Evolutionary conservation across 208 protist genomes (phyloP), one percentile per base, ranked within the genome.

Genomic region (Herpetomonas tarakana): DNA sequence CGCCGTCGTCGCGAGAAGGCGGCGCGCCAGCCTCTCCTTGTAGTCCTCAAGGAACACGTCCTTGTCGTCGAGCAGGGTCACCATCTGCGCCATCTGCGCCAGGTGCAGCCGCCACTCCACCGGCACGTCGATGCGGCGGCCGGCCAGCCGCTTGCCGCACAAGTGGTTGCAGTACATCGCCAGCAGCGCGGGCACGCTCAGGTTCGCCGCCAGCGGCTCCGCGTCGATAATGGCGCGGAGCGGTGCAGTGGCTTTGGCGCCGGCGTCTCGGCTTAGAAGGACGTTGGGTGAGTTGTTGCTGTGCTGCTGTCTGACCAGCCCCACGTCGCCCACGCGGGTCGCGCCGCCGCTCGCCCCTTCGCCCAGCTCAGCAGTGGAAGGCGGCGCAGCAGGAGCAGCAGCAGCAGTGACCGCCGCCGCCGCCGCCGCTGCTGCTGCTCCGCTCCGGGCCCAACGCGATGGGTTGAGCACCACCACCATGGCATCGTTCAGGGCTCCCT

Each of bases 11-110:
- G 27, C 50, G 30, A 90, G 52, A 18, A 90, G 60, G 19, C 83
- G 78, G 30, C 74, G 76, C 24, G 76, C 71, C 19, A 91, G 62
- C 7, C 65, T 72, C 28, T 76, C 39, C 27, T 68, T 71, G 57
- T 83, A 77, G 57, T 82, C 60, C 65, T 86, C 77, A 2, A 91
- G 49, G 47, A 87, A 87, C 0, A 73, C 65, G 60, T 86, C 79
- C 53, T 91, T 86, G 53, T 83, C 70, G 62, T 87, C 79, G 14
- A 91, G 49, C 19, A 85, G 62, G 1, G 65, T 38, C 11, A 74
- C 77, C 9, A 91, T 64, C 9, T 51, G 58, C 12, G 66, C 70
- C 7, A 91, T 58, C 38, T 61, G 61, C 7, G 39, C 56, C 31
- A 68, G 54, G 0, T 58, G 69, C 29, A 52, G 52, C 14, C 58